Evolutionary conservation across 2,329 filamentous ascomycete species (phyloP), one percentile per base, ranked within the genome.

Genomic region (Rhexocercosporidium sp.): DNA sequence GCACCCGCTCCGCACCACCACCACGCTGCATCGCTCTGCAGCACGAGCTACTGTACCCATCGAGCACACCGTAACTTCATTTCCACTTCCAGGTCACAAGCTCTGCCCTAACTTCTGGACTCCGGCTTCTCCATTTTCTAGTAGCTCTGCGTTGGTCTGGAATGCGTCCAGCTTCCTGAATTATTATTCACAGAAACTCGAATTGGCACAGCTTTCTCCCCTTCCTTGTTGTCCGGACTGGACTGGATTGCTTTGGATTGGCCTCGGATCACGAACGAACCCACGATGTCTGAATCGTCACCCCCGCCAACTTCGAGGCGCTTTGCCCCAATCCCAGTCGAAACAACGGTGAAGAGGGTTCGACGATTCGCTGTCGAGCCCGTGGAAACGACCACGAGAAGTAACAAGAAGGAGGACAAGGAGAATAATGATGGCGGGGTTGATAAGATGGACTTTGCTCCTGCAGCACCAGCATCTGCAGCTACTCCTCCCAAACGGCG

Each of bases 401-500:
- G 77, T 63, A 81, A 74, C 44, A 77, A 77, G 67, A 76, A 77
- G 66, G 73, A 75, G 44, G 72, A 75, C 11, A 46, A 51, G 9
- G 62, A 66, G 18, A 56, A 60, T 11, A 70, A 73, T 8, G 66
- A 75, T 51, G 59, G 64, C 25, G 78, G 79, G 47, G 67, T 68
- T 31, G 66, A 70, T 16, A 70, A 68, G 61, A 72, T 70, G 60
- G 72, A 76, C 47, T 65, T 70, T 62, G 67, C 69, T 56, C 34
- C 54, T 41, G 16, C 47, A 8, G 22, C 49, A 53, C 12, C 49
- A 31, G 49, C 49, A 18, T 16, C 27, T 16, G 49, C 20, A 57
- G 14, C 54, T n/a, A n/a, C n/a, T 57, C 79, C 81, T 71, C 79
- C 83, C 60, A 82, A 83, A 70, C 82, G 86, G 75, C 87, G 87